phyloP scores from a whole-genome alignment of 1,284 basidiomycete species.

The Grifola frondosa region DNA sequence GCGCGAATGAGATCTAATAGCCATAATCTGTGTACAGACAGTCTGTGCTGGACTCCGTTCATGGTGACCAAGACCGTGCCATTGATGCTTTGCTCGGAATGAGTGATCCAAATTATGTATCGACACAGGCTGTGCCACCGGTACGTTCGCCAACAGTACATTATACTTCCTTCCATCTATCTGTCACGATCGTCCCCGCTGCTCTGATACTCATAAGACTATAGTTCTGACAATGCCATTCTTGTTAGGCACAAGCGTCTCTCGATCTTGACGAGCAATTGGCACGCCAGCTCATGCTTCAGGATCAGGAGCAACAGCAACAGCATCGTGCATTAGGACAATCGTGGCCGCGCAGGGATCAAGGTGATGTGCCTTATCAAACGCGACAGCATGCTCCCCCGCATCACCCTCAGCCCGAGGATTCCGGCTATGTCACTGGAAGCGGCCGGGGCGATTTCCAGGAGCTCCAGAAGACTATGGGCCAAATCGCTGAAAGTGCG shows the following conservation, averaged over 20 bases:
- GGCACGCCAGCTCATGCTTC: slow-evolving; percentile 64
- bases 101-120: slow-evolving; percentile 74
- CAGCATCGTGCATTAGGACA: slow-evolving; percentile 21
- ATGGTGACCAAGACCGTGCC: slow-evolving; percentile 65
- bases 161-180: neutral
- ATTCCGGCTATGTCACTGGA: slow-evolving; percentile 10
- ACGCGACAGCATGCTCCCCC: slow-evolving; percentile 13
- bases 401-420: slow-evolving; percentile 20
- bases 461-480: slow-evolving; percentile 72
- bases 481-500: slow-evolving; percentile 73
- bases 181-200: neutral
- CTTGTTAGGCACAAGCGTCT: slow-evolving; percentile 2
- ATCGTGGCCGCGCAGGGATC: slow-evolving; percentile 25
- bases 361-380: slow-evolving; percentile 22
- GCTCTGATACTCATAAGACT: neutral
- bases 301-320: slow-evolving; percentile 53
- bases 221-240: neutral
- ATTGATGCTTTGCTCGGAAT: slow-evolving; percentile 74
- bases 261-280: slow-evolving; percentile 71
- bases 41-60: slow-evolving; percentile 67
- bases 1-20: neutral
- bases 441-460: slow-evolving; percentile 46
- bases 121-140: slow-evolving; percentile 26
- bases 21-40: slow-evolving; percentile 38
- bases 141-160: slow-evolving; percentile 18